A percentile compares a stretch with the other conserved stretches of the same genome.
phyloP scores from a whole-genome alignment of 768 basidiomycete species.

The Gymnopilus dilepis region DNA sequence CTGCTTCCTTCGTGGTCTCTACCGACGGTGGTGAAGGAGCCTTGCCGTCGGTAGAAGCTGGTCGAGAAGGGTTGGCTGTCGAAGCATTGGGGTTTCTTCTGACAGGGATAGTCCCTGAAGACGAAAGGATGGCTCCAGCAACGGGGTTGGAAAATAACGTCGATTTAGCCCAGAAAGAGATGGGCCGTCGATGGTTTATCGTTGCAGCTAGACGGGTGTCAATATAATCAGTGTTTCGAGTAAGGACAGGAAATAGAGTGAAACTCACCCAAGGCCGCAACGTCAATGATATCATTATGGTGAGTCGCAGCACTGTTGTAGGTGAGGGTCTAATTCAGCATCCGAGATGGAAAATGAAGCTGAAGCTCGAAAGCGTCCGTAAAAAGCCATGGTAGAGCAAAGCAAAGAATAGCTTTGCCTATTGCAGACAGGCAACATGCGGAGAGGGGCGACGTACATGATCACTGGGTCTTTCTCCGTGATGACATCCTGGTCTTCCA shows the following conservation, averaged over 20 bases:
- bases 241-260: neutral
- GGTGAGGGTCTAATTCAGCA: neutral
- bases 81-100: constrained; percentile 51
- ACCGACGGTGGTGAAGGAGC: constrained; percentile 1
- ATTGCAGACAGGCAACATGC: neutral
- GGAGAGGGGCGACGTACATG: constrained; percentile 49
- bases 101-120: constrained; percentile 77
- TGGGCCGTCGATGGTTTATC: constrained; percentile 59
- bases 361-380: neutral
- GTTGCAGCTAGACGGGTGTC: constrained; percentile 45
- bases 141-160: constrained; percentile 67
- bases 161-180: constrained; percentile 78
- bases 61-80: constrained; percentile 9
- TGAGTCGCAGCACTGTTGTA: constrained; percentile 58
- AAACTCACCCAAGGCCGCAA: constrained; percentile 46
- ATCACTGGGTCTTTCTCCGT: constrained; percentile 62
- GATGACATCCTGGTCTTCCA: constrained; percentile 63
- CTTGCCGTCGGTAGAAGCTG: neutral
- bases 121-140: constrained; percentile 53
- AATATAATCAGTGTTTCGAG: neutral
- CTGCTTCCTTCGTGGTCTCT: constrained; percentile 1
- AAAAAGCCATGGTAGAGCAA: neutral
- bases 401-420: neutral
- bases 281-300: constrained; percentile 74
- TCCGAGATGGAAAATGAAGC: neutral